Percentiles rank a stretch among this genome's conserved stretches.
These are phyloP conservation scores for Zymoseptoria passerinii DNA, from an alignment of 2,329 filamentous ascomycete species.

Conservation along the genomic window DNA sequence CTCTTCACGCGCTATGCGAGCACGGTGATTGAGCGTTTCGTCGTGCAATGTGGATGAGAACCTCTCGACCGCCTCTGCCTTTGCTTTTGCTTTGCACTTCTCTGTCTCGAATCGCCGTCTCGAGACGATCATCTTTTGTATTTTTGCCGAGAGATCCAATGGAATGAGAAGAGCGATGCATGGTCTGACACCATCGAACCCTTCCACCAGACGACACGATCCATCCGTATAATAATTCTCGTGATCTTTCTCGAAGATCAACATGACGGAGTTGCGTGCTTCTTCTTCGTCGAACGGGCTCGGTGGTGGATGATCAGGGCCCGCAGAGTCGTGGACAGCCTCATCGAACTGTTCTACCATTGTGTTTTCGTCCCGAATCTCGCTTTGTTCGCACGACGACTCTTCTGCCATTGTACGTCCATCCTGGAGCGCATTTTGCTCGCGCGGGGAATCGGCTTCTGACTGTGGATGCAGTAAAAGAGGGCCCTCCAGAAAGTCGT, in stretches of 20 bases:
- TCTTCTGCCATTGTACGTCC: no score
- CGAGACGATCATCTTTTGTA: not conserved
- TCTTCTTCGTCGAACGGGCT: no score
- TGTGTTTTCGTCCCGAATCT: no score
- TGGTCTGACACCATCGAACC: slow-evolving; percentile 1
- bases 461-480: no score
- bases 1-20: not conserved
- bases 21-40: slow-evolving; percentile 4
- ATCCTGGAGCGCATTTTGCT: no score
- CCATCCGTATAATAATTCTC: slow-evolving; percentile 3
- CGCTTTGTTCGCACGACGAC: no score
- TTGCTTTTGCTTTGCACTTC: not conserved
- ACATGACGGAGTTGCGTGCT: not conserved
- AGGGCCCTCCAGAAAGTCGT: no score
- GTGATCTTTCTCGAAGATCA: not conserved
- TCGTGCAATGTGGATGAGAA: not conserved
- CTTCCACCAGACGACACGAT: not conserved
- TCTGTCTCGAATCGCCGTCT: not conserved
- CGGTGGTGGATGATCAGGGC: no score
- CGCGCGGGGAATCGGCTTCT: no score
- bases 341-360: no score
- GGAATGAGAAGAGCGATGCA: slow-evolving; percentile 3
- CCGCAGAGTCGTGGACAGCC: no score
- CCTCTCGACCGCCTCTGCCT: not conserved
- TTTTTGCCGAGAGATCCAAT: slow-evolving; percentile 1